Evolutionary conservation across 2,329 filamentous ascomycete species (phyloP).

Genomic region (Epichloe brachyelytri): DNA sequence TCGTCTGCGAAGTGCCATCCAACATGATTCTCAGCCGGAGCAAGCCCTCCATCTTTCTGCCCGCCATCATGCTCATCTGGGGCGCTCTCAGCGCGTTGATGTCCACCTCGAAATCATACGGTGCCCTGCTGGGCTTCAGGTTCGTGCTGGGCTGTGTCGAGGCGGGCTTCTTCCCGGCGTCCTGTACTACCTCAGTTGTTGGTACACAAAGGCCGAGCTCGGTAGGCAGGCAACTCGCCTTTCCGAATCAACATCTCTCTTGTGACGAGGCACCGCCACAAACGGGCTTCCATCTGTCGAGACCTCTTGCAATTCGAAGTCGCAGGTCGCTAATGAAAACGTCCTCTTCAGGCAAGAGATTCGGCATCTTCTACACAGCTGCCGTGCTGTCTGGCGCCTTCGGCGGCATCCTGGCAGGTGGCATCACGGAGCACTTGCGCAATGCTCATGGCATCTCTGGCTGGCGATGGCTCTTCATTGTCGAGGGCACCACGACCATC

Average conservation of each 20-base stretch:
- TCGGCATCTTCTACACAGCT: conserved; percentile 44
- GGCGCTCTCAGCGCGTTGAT: neutral
- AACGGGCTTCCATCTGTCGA: neutral
- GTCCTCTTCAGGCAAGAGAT: conserved; percentile 26
- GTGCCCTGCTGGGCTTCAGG: conserved; percentile 4
- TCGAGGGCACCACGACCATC: conserved; percentile 48
- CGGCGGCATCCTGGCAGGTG: conserved; percentile 34
- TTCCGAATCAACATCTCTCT: too few relatives aligned
- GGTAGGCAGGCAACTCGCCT: neutral
- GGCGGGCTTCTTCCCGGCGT: conserved; percentile 7
- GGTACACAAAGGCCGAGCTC: conserved; percentile 6
- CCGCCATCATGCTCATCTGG: conserved; percentile 3
- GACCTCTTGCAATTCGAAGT: neutral
- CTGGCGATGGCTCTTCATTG: conserved; percentile 60
- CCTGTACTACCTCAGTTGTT: conserved; percentile 3
- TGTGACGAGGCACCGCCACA: too few relatives aligned
- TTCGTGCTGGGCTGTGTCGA: conserved; percentile 6
- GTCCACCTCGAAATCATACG: neutral
- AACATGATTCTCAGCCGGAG: conserved; percentile 43
- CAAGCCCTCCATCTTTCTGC: conserved; percentile 4
- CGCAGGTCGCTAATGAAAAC: too few relatives aligned
- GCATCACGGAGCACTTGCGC: too few relatives aligned
- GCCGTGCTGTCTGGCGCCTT: conserved; percentile 50
- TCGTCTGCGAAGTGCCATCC: conserved; percentile 42
- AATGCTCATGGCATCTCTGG: conserved; percentile 9